phyloP scores from a whole-genome alignment of 768 basidiomycete genomes.

The Leccinum imitatum region DNA sequence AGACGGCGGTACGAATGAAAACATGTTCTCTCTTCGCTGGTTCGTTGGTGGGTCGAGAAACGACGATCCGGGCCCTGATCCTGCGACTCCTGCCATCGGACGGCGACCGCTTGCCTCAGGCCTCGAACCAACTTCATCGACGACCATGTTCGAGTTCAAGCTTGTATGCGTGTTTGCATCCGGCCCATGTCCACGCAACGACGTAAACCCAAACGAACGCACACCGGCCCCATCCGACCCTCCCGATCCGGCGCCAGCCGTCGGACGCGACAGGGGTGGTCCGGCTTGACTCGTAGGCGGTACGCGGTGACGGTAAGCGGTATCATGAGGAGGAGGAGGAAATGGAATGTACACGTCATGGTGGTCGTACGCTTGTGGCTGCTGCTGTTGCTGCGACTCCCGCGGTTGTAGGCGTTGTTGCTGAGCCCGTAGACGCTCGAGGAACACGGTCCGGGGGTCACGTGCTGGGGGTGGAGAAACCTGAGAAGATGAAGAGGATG shows the following conservation, averaged over 20 bases:
- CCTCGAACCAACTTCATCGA: slow-evolving; percentile 11
- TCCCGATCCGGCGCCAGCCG: not conserved
- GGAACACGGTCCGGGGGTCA: slow-evolving; percentile 6
- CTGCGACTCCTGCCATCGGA: not conserved
- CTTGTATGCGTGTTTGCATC: slow-evolving; percentile 17
- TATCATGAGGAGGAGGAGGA: slow-evolving; percentile 1
- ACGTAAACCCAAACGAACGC: slow-evolving; percentile 8
- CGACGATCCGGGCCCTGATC: slow-evolving; percentile 1
- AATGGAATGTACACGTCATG: slow-evolving; percentile 2
- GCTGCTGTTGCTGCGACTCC: slow-evolving; percentile 5
- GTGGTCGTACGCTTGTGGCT: slow-evolving; percentile 3
- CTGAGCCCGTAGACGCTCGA: slow-evolving; percentile 18
- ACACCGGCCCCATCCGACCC: slow-evolving; percentile 11
- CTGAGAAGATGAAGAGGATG: not conserved
- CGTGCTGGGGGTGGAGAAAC: not conserved
- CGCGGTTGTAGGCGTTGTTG: slow-evolving; percentile 15
- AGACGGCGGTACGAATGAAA: slow-evolving; percentile 11
- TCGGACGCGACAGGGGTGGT: slow-evolving; percentile 4
- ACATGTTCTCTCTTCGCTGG: slow-evolving; percentile 14
- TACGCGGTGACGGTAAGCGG: slow-evolving; percentile 9
- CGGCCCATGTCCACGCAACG: slow-evolving; percentile 18
- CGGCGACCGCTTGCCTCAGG: slow-evolving; percentile 6
- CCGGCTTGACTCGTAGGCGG: slow-evolving; percentile 13
- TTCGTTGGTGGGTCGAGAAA: slow-evolving; percentile 12
- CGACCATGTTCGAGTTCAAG: slow-evolving; percentile 11